Evolutionary conservation across 345 rosid genomes (phyloP).

Genomic region (Jatropha curcas): DNA sequence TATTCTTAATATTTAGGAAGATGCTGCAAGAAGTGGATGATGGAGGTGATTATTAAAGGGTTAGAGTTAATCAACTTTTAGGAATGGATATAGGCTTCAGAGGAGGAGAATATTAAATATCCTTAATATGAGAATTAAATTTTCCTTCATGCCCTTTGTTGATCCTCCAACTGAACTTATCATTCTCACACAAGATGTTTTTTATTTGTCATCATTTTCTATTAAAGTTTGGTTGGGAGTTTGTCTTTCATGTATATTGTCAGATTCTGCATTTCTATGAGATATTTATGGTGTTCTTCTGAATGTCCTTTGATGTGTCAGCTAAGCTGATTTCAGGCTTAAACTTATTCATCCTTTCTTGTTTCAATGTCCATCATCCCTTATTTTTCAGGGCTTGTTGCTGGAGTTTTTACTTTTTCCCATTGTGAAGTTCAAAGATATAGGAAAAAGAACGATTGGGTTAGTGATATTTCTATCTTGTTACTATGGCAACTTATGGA

Average conservation of each 20-base stretch:
- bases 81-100: not conserved
- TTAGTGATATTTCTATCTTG: constrained; percentile 37
- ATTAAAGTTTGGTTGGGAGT: not conserved
- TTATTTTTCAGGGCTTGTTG: constrained; percentile 58
- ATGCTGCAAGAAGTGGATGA: not conserved
- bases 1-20: not conserved
- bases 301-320: not conserved
- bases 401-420: constrained; percentile 62
- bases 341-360: not conserved
- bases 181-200: not conserved
- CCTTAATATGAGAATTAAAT: too few species aligned
- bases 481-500: not conserved
- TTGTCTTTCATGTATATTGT: not conserved
- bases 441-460: constrained; percentile 71
- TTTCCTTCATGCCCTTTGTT: not conserved
- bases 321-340: not conserved
- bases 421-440: constrained; percentile 68
- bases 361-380: not conserved
- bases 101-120: not conserved
- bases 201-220: not conserved
- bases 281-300: not conserved
- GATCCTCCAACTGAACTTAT: not conserved
- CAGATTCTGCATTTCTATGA: not conserved
- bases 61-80: not conserved
- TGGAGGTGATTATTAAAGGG: not conserved